Base-by-base conservation (phyloP, 2,329 filamentous ascomycete species). In the Trichoderma sp. region DNA sequence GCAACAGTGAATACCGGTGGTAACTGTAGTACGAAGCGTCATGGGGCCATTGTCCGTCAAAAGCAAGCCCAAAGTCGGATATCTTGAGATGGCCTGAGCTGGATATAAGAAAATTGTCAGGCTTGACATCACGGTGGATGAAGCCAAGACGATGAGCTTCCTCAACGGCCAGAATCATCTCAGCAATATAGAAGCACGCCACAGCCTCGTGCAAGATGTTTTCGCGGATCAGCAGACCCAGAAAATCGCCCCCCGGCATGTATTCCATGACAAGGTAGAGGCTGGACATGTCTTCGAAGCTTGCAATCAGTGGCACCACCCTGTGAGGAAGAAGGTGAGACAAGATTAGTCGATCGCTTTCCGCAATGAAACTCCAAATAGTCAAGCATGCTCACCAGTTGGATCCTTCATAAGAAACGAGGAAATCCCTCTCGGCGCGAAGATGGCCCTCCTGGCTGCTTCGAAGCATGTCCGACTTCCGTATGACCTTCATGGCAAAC, bases 191-290 rank as follows among this genome's bases (percentile, higher is more conserved):
- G 81, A 91, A 97, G 68, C 86, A 89, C 5, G 93, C 88, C 50
- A 91, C 86, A 0, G 84, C 80, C 75, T 98, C 95, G 63, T 87
- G 87, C 2, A 99, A 82, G 2, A 91, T 86, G 67, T 95, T 93
- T 73, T 96, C 91, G 17, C 93, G 88, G 63, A 97, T 90, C 17
- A 99, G 79, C 0, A 97, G 78, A 1, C 91, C 91, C 0, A 99
- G 82, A 70, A 99, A 98, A 74, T 99, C 94, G 0, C 95, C 94
- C 0, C 94, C 95, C 2, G 96, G 90, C 92, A 97, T 97, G 74
- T 96, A 99, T 66, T 98, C 93, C 93, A 98, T 97, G 60, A 97
- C 90, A 6, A 99, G 85, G 72, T 98, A 98, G 6, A 99, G 82
- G 71, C 91, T 92, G 48, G 85, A 84, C 43, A 85, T 80, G 74